Evolutionary conservation across 352 stramenopile species (phyloP), one percentile per base, ranked within the genome.

Genomic region (Pilasporangium apinafurcum): DNA sequence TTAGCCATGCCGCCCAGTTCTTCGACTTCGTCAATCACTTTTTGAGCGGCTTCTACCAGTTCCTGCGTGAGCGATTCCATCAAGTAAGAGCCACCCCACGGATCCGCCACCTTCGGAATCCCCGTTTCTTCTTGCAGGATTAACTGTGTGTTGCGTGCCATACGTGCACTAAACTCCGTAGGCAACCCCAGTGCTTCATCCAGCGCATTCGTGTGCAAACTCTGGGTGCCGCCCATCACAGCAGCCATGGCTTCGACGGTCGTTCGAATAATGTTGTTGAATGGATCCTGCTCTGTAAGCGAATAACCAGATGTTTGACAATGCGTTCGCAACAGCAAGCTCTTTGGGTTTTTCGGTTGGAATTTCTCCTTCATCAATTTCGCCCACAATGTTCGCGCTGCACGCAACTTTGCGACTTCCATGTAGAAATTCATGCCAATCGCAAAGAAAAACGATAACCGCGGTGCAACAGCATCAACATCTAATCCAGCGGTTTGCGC

Each of bases 371-470:
- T 75, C 38, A 99, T 91, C 21, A 97, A 58, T 54, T 85, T 81
- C 0, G 93, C 92, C 96, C 96, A 99, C 3, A 99, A 62, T 39
- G 82, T 86, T 41, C 96, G 69, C 14, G 93, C 95, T 22, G 95
- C 95, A 41, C 94, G 74, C 34, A 98, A 66, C 59, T 98, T 98
- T 17, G 96, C 96, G 47, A 98, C 90, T 73, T 98, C 92, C 59
- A 97, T 96, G 75, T 98, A 98, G 56, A 98, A 98, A 56, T 98
- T 97, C 86, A 98, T 98, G 20, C 95, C 95, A 48, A 98, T 98
- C 34, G 81, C 95, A 66, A 98, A 99, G 74, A 99, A 99, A 59
- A 99, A 99, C 9, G 85, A 97, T 13, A 98, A 71, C 18, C 96
- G 70, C 20, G 92, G 93, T 28, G 95, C 94, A 13, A 99, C 81